Evolutionary conservation across 2,329 filamentous ascomycete species (phyloP).

Genomic region (Botrytis aclada): DNA sequence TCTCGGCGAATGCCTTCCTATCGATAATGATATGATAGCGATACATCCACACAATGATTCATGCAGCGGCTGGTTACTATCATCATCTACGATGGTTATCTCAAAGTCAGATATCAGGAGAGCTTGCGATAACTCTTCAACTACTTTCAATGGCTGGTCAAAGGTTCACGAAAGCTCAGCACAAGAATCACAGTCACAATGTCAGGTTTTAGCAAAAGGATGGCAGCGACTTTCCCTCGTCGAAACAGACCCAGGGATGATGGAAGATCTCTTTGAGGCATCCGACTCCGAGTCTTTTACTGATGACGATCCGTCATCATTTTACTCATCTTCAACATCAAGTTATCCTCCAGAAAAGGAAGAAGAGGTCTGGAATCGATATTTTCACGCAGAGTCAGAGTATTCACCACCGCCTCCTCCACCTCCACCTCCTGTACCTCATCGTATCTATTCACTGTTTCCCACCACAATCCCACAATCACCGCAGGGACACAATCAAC

Average conservation of each 20-base stretch:
- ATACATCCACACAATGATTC: conserved; percentile 10
- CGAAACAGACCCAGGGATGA: conserved; percentile 14
- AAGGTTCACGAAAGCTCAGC: not conserved
- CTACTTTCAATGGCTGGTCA: not conserved
- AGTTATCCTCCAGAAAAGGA: conserved; percentile 5
- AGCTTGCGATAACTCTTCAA: not conserved
- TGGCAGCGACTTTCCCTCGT: conserved; percentile 16
- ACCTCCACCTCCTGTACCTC: not conserved
- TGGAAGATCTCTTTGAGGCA: conserved; percentile 15
- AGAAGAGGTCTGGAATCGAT: conserved; percentile 18
- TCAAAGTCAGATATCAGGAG: conserved; percentile 12
- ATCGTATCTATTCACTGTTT: conserved; percentile 13
- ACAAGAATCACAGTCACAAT: not conserved
- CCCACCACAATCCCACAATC: not conserved
- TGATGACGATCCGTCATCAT: conserved; percentile 13
- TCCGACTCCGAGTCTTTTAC: conserved; percentile 4
- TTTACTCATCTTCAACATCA: conserved; percentile 17
- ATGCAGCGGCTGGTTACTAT: conserved; percentile 13
- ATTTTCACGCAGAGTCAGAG: conserved; percentile 1
- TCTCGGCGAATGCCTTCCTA: conserved; percentile 7
- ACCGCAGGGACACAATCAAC: conserved; percentile 1
- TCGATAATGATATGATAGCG: conserved; percentile 22
- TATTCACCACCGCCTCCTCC: not conserved
- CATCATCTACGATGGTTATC: conserved; percentile 18
- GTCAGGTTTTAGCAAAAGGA: not conserved